phyloP scores from a whole-genome alignment of 2,329 filamentous ascomycete genomes.

The Talaromyces albobiverticillius region DNA sequence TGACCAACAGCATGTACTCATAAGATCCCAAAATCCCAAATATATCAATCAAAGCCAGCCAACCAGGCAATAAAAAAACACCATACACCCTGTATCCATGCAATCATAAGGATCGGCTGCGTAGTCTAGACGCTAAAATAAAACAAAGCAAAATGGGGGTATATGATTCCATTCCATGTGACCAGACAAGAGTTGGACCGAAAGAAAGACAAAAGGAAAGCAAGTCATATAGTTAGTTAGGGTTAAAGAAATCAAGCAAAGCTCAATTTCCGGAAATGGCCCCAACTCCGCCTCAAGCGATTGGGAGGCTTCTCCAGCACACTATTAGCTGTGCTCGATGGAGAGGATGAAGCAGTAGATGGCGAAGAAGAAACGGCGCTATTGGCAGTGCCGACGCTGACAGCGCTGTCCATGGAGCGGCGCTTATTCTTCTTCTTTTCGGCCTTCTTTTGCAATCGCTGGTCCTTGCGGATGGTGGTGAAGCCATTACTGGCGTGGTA shows the following conservation, averaged over 20 bases:
- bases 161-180: not conserved
- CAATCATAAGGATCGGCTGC: conserved; percentile 1
- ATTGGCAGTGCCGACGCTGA: not conserved
- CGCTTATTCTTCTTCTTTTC: conserved; percentile 19
- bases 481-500: conserved; percentile 31
- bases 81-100: conserved; percentile 11
- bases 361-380: not conserved
- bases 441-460: conserved; percentile 12
- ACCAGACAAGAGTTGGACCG: not conserved
- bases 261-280: conserved; percentile 9
- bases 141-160: not conserved
- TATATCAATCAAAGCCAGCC: too few species aligned
- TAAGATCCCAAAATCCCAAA: too few species aligned
- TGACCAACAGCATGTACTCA: too few species aligned
- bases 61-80: not conserved
- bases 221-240: too few species aligned
- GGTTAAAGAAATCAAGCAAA: not conserved
- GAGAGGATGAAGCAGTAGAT: not conserved
- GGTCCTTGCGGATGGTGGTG: conserved; percentile 29
- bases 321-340: not conserved
- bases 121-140: conserved; percentile 1
- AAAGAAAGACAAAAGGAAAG: not conserved
- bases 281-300: conserved; percentile 6
- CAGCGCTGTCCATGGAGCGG: conserved; percentile 3
- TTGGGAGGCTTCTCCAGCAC: not conserved